Percentiles rank a stretch among this genome's conserved stretches.
Evolutionary conservation across 306 rosid genomes (phyloP).

Genomic region (Benincasa hispida): DNA sequence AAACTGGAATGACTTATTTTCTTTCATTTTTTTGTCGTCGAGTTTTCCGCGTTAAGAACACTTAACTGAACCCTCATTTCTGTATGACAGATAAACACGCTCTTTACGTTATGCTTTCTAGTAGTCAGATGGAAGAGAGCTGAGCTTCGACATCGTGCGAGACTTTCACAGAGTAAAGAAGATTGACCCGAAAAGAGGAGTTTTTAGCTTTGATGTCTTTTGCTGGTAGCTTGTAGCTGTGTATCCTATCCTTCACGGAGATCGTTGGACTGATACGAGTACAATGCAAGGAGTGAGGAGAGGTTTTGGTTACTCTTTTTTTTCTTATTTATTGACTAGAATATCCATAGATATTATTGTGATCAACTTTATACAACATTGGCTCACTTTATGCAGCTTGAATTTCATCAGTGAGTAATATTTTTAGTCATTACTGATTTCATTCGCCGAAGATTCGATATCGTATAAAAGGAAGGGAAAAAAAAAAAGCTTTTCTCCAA

Average conservation of each 20-base stretch:
- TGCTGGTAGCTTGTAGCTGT: neutral
- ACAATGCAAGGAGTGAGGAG: neutral
- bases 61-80: conserved; percentile 1
- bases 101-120: conserved; percentile 61
- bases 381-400: neutral
- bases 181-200: conserved; percentile 26
- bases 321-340: neutral
- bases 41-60: neutral
- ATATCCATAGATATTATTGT: neutral
- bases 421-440: neutral
- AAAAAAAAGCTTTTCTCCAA: neutral
- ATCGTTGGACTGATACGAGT: neutral
- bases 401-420: neutral
- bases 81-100: conserved; percentile 70
- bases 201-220: neutral
- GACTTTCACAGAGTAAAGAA: conserved; percentile 51
- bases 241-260: neutral
- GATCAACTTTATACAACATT: neutral
- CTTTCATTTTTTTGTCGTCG: neutral
- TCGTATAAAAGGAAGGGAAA: neutral
- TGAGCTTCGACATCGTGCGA: conserved; percentile 81
- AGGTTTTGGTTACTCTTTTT: neutral
- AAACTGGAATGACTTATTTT: neutral
- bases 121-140: conserved; percentile 94
- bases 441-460: neutral